These are phyloP conservation scores for Russula earlei DNA, from an alignment of 768 basidiomycete genomes.

Conservation along the genomic window DNA sequence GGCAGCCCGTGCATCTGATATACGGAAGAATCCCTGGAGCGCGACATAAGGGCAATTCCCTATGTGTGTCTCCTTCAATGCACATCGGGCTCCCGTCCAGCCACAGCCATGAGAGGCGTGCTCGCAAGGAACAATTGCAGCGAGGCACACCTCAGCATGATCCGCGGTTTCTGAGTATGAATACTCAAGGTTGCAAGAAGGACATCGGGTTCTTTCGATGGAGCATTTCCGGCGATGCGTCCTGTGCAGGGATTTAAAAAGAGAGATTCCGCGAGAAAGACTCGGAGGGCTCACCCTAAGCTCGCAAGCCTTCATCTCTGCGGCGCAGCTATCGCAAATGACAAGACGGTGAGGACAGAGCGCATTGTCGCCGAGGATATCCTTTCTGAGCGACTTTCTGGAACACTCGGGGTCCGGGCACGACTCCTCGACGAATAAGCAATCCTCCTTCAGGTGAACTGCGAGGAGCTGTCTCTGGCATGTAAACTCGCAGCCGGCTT, in stretches of 20 bases:
- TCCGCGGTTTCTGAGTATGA: slow-evolving; percentile 27
- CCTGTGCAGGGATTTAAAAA: background rate
- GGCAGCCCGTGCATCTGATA: slow-evolving; percentile 28
- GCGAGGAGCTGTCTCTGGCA: slow-evolving; percentile 61
- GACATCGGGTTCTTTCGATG: slow-evolving; percentile 30
- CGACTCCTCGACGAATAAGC: slow-evolving; percentile 44
- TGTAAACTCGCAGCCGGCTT: slow-evolving; percentile 50
- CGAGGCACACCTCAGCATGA: slow-evolving; percentile 34
- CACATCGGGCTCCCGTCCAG: slow-evolving; percentile 39
- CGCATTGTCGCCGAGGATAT: slow-evolving; percentile 22
- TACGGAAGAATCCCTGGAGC: slow-evolving; percentile 48
- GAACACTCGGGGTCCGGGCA: slow-evolving; percentile 43
- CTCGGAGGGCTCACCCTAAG: slow-evolving; percentile 26
- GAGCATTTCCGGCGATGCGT: slow-evolving; percentile 34
- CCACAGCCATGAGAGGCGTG: slow-evolving; percentile 44
- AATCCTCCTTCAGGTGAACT: slow-evolving; percentile 52
- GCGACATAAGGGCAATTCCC: slow-evolving; percentile 47
- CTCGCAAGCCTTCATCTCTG: slow-evolving; percentile 32
- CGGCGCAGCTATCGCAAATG: slow-evolving; percentile 24
- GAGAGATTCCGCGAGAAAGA: background rate
- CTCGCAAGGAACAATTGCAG: slow-evolving; percentile 32
- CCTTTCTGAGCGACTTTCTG: slow-evolving; percentile 36
- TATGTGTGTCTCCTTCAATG: slow-evolving; percentile 31
- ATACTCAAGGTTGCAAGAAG: slow-evolving; percentile 33
- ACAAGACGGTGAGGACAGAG: slow-evolving; percentile 31